Evolutionary conservation across 1,139 yeast genomes (phyloP), one percentile per base, ranked within the genome.

Genomic region (Scheffersomyces cryptocercus): DNA sequence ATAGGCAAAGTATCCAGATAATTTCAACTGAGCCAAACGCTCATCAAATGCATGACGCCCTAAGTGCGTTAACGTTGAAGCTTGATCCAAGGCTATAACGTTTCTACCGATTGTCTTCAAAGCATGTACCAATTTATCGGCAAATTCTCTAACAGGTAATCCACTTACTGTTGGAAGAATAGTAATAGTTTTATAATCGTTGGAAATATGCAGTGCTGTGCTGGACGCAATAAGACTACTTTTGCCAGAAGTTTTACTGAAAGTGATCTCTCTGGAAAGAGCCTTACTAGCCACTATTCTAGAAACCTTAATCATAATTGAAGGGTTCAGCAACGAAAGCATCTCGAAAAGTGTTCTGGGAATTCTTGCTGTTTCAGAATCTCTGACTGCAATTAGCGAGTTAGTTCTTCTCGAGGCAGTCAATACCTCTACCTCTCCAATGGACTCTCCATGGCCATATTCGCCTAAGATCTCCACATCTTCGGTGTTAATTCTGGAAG

Each of bases 41-140:
- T 85, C 91, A 62, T 89, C 96, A 68, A 93, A 93, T 0, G 99
- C 98, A 65, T 91, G 89, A 43, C 91, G 79, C 0, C 99, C 99
- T 46, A 93, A 70, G 61, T 88, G 93, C 3, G 80, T 78, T 47
- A 93, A 70, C 1, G 91, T 84, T 0, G 91, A 78, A 0, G 96
- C 85, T 58, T 90, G 96, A 54, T 90, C 90, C 20, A 93, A 68
- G 0, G 90, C 81, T 42, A 86, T 83, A 1, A 88, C 95, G 6
- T 82, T 74, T 40, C 88, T 77, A 3, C 90, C 91, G 41, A 88
- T 87, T 14, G 78, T 77, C 53, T 81, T 80, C 52, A 91, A 79
- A 0, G 97, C 88, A 14, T 73, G 69, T 0, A 85, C 81, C 41
- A 93, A 71, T 49, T 78, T 81, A 32, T 79, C 79, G 0, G 96